Base-by-base conservation (phyloP, 1,284 basidiomycete species). In the Cutaneotrichosporon sp. region DNA sequence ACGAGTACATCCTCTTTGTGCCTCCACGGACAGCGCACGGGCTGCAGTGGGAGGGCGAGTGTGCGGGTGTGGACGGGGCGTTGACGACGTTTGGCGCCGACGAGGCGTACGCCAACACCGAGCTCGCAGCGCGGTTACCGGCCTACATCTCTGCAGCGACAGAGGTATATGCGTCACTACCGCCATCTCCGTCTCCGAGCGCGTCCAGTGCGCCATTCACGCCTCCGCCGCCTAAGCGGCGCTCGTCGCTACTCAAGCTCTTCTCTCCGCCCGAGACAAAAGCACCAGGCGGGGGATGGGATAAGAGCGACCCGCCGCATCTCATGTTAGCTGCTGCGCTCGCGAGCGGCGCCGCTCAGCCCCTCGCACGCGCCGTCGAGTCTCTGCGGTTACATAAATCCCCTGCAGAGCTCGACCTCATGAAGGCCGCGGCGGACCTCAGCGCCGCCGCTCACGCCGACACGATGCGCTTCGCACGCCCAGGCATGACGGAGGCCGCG, bases 31-130 rank as follows among this genome's bases (percentile, higher is more conserved):
- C 94, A 66, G 70, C 82, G 1, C 79, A 81, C 26, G 85, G 87
- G 63, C 90, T 92, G 68, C 84, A 88, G 59, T 99, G 94, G 96
- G 88, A 96, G 49, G 94, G 94, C 10, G 85, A 91, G 26, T 80
- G 83, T 21, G 85, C 85, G 26, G 79, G 82, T 22, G 77, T 84
- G 30, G 72, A 80, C 12, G 84, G 86, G 41, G 82, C 83, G 0
- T 76, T 80, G 43, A 62, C 71, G 9, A 76, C 86, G 54, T 93
- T 93, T 65, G 79, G 81, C 15, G 88, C 87, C 8, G 88, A 93
- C 65, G 82, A 87, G 53, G 74, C 76, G 12, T 65, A 64, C 59
- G 63, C 76, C 18, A 73, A 76, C 49, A 61, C 65, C 8, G 56
- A 63, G 13, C 64, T 78, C 10, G 60, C 69, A 0, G 48, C 60